Evolutionary conservation across 176 grass and related monocot genomes (phyloP), one percentile per base, ranked within the genome.

Genomic region (Poa annua): DNA sequence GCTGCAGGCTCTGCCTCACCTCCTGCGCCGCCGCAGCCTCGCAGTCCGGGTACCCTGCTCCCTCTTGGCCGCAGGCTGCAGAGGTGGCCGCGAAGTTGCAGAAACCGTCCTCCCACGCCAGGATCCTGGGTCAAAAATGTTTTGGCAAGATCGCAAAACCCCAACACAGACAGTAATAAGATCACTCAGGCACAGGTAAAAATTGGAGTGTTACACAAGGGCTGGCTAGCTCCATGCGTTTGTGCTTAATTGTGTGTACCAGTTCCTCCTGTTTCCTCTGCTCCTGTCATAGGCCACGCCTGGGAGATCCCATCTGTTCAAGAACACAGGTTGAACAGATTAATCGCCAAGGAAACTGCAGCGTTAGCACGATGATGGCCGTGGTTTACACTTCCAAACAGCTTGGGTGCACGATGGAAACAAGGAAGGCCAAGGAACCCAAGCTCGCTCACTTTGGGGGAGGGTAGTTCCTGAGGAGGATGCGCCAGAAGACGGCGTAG

Each of bases 191-290:
- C 7, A 7, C 39, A 41, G 7, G 39, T 41, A 41, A 41, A 8
- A 41, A 29, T 2, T 29, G 29, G 29, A 1, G 29, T 29, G 29
- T 29, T 29, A 29, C 29, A 29, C 29, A 29, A 29, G 29, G 29
- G 29, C n/a, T n/a, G n/a, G n/a, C n/a, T n/a, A n/a, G n/a, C n/a
- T n/a, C n/a, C n/a, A n/a, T 29, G 29, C 29, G 29, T 29, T 29
- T 29, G 29, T 29, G 29, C 29, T 29, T 29, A 29, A 29, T 29
- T 29, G 29, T 29, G 29, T 29, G 24, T 92, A 99, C 96, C 96
- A 99, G 79, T 99, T 99, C 85, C 96, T 96, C 86, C 91, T 87
- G 85, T 99, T 99, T 81, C 91, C 96, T 92, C 96, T 90, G 53
- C 83, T 94, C 85, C 96, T 86, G 85, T 99, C 96, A 62, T 90